Evolutionary conservation across 192 early-diverging fungal genomes (phyloP).

Genomic region (Chytriomyces hyalinus): DNA sequence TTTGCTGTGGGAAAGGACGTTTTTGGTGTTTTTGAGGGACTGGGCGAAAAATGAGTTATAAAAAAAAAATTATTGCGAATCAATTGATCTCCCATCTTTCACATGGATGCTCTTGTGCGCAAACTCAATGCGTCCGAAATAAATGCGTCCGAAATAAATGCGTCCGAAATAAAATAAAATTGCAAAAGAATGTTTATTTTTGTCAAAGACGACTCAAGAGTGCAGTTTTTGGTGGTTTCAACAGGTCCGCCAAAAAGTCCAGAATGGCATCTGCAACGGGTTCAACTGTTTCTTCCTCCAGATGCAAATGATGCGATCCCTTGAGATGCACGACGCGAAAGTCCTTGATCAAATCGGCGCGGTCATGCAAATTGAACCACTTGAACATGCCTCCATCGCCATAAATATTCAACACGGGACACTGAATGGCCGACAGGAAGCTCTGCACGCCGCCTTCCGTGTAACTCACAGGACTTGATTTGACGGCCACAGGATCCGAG

Average conservation of each 20-base stretch:
- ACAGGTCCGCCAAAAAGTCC: slow-evolving; percentile 8
- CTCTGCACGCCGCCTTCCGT: slow-evolving; percentile 27
- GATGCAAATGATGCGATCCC: slow-evolving; percentile 39
- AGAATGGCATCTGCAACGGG: slow-evolving; percentile 3
- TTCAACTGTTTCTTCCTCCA: slow-evolving; percentile 23
- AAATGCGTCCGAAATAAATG: neutral
- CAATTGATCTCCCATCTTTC: too few species aligned
- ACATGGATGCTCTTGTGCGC: neutral
- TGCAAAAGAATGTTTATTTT: slow-evolving; percentile 1
- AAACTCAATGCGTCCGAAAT: neutral
- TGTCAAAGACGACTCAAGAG: neutral
- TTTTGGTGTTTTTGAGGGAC: neutral
- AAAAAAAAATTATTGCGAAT: neutral
- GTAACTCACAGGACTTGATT: slow-evolving; percentile 12
- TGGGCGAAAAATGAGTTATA: neutral
- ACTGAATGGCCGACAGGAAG: slow-evolving; percentile 24
- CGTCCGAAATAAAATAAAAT: neutral
- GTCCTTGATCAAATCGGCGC: slow-evolving; percentile 13
- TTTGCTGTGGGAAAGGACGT: neutral
- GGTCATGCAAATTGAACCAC: slow-evolving; percentile 8
- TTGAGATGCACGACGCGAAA: slow-evolving; percentile 18
- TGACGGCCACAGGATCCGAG: slow-evolving; percentile 16
- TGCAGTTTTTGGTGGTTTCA: neutral
- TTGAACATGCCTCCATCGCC: slow-evolving; percentile 22
- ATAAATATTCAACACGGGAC: slow-evolving; percentile 36